Conservation (phyloP, 2,329 filamentous ascomycete genomes). For the Zymoseptoria pseudotritici region DNA sequence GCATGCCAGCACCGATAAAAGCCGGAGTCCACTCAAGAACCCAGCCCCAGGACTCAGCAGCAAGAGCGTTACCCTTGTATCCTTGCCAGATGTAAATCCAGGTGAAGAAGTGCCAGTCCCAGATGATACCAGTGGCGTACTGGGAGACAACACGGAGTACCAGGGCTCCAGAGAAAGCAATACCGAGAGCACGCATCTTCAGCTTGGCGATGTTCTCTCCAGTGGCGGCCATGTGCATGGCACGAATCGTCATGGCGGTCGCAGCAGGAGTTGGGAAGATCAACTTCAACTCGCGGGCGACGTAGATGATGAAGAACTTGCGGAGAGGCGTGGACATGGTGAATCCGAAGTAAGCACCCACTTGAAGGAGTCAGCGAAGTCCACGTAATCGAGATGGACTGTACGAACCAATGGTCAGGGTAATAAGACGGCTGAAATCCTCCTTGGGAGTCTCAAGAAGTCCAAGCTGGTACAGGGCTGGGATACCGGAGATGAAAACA, state of each 20-base stretch:
- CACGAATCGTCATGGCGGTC: slow-evolving; percentile 54
- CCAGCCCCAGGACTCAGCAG: slow-evolving; percentile 57
- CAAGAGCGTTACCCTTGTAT: slow-evolving; percentile 44
- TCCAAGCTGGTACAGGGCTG: slow-evolving; percentile 52
- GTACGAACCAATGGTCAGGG: slow-evolving; percentile 52
- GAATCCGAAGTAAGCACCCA: too few species aligned
- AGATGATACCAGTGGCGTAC: slow-evolving; percentile 53
- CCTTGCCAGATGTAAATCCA: slow-evolving; percentile 51
- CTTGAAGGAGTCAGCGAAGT: too few species aligned
- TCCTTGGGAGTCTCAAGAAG: slow-evolving; percentile 45
- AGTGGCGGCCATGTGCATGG: slow-evolving; percentile 52
- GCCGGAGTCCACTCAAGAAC: slow-evolving; percentile 53
- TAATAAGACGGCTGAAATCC: slow-evolving; percentile 53
- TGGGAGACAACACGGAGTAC: slow-evolving; percentile 50
- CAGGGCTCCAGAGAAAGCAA: slow-evolving; percentile 46
- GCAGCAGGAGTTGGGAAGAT: slow-evolving; percentile 55
- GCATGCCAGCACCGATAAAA: slow-evolving; percentile 52
- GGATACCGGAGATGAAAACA: slow-evolving; percentile 53
- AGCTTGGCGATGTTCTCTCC: slow-evolving; percentile 47
- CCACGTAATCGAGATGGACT: too few species aligned
- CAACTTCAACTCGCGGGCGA: slow-evolving; percentile 52
- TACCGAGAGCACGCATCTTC: slow-evolving; percentile 50
- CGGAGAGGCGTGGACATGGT: slow-evolving; percentile 29
- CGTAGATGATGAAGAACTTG: slow-evolving; percentile 62
- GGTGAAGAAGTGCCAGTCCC: slow-evolving; percentile 36